Conservation (phyloP, 345 rosid genomes). For the Ailanthus altissimus region DNA sequence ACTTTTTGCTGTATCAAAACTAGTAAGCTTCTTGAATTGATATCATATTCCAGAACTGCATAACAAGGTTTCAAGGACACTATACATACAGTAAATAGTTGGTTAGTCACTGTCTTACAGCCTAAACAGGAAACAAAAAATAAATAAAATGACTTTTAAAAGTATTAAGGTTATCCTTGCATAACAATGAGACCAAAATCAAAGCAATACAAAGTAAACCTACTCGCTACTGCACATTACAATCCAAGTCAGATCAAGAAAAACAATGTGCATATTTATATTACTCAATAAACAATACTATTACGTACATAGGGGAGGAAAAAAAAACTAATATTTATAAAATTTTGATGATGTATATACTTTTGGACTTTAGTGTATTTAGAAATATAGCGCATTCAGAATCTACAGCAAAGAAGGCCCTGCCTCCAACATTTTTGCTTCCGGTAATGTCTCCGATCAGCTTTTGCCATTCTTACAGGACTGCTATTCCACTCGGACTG, state of each 20-base stretch:
- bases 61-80: not conserved
- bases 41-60: no score
- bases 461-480: constrained; percentile 86
- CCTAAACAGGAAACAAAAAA: not conserved
- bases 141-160: not conserved
- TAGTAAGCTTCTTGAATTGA: no score
- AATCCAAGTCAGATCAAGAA: not conserved
- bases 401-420: constrained; percentile 82
- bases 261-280: constrained; percentile 18
- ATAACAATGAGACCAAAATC: not conserved
- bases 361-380: constrained; percentile 33
- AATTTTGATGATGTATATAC: constrained; percentile 17
- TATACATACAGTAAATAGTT: not conserved
- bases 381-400: constrained; percentile 48
- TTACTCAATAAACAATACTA: constrained; percentile 13
- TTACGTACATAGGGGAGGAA: not conserved
- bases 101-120: not conserved
- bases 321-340: constrained; percentile 8
- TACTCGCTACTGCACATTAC: not conserved
- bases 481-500: constrained; percentile 93
- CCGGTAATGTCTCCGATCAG: constrained; percentile 49
- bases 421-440: constrained; percentile 68
- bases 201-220: not conserved
- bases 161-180: not conserved
- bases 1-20: no score